phyloP scores from a whole-genome alignment of 2,329 filamentous ascomycete genomes.

The Sphaerulina vaccinii region DNA sequence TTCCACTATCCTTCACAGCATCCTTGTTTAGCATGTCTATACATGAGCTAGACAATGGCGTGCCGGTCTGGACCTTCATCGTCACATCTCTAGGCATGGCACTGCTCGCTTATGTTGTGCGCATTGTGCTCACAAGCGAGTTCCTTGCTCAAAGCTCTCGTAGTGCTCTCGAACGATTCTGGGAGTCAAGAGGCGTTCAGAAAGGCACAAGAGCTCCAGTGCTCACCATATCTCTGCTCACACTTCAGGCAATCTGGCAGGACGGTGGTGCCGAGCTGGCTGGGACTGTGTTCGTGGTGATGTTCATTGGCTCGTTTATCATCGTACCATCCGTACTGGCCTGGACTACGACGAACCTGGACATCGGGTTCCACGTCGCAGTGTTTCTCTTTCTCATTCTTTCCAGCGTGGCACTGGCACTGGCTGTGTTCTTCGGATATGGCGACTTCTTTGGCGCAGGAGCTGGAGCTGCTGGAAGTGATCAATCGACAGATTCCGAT shows the following conservation, averaged over 20 bases:
- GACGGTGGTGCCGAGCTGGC: not conserved
- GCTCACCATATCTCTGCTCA: not conserved
- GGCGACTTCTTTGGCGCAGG: not conserved
- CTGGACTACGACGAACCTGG: constrained; percentile 12
- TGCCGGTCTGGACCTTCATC: constrained; percentile 20
- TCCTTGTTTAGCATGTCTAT: constrained; percentile 36
- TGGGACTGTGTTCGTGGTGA: not conserved
- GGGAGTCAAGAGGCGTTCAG: not conserved
- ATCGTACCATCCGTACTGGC: constrained; percentile 14
- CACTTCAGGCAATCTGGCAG: constrained; percentile 6
- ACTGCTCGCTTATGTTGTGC: constrained; percentile 17
- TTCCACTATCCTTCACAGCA: constrained; percentile 34
- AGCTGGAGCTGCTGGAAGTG: not conserved
- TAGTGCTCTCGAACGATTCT: constrained; percentile 4
- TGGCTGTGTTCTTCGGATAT: not conserved
- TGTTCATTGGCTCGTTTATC: constrained; percentile 8
- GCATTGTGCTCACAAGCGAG: constrained; percentile 11
- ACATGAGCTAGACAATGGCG: constrained; percentile 25
- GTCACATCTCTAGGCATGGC: constrained; percentile 13
- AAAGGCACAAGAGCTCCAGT: constrained; percentile 3
- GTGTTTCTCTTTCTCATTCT: constrained; percentile 11
- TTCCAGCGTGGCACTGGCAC: constrained; percentile 4
- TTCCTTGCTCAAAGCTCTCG: constrained; percentile 4
- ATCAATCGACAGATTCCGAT: not conserved
- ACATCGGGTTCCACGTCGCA: constrained; percentile 10